A percentile compares a stretch with the other conserved stretches of the same genome.
These are phyloP conservation scores for Gossypium raimondii DNA, from an alignment of 345 rosid species.

Conservation along the genomic window DNA sequence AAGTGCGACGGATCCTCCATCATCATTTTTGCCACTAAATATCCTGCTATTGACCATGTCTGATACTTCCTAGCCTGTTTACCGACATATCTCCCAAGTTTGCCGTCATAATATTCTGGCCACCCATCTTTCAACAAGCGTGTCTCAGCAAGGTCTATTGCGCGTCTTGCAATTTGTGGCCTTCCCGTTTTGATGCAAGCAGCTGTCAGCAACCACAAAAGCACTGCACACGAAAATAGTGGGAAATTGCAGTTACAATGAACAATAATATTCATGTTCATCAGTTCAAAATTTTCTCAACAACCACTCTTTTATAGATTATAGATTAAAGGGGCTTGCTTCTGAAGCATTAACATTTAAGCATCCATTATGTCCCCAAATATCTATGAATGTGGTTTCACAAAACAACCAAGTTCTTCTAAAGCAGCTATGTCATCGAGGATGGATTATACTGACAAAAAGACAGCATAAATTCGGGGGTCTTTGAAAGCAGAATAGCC, in stretches of 20 bases:
- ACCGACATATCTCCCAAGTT: not conserved
- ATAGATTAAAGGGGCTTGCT: no score
- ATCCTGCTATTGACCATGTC: slow-evolving; percentile 1
- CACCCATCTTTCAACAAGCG: slow-evolving; percentile 4
- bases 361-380: no score
- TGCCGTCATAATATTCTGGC: slow-evolving; percentile 4
- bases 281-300: not conserved
- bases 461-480: no score
- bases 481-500: no score
- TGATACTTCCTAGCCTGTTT: not conserved
- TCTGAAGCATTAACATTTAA: no score
- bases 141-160: not conserved
- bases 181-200: slow-evolving; percentile 3
- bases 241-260: not conserved
- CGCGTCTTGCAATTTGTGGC: slow-evolving; percentile 1
- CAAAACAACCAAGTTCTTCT: no score
- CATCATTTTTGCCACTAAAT: slow-evolving; percentile 1
- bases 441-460: no score
- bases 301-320: no score
- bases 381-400: no score
- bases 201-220: slow-evolving; percentile 4
- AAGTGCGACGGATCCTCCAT: not conserved
- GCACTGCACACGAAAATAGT: not conserved
- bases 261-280: not conserved
- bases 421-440: no score